Evolutionary conservation across 306 rosid species (phyloP), one percentile per base, ranked within the genome.

Genomic region (Quercus gilva): DNA sequence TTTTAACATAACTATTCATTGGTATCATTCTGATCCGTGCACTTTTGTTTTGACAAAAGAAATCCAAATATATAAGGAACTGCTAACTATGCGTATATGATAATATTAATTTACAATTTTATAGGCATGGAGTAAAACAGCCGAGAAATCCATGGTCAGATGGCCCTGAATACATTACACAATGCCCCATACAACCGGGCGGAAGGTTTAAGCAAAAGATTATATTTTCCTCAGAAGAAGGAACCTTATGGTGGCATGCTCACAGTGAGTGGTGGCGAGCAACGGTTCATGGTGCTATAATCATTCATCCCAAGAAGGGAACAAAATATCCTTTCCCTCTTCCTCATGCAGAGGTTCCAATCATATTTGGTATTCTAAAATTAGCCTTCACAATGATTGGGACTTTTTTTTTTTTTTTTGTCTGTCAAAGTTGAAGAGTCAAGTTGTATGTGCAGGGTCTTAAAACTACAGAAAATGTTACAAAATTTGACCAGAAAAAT

Each of bases 171-270:
- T 85, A 83, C 43, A 83, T 88, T 10, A 88, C 91, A 5, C 91
- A 87, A 49, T 88, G 89, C 5, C 91, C 94, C 5, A 87, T 90
- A 7, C 80, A 76, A 71, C 82, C 89, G 1, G 89, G 87, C 23
- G 80, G 58, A 3, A 84, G 7, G 8, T 90, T 82, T 49, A 86
- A 64, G 3, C 89, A 90, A 14, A 80, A 75, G 31, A 21, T 91
- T 20, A 33, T 80, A 4, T 79, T 87, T 20, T 75, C 96, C 4
- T 20, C 2, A 0, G 91, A 87, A 63, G 90, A 87, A 74, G 92
- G 94, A 5, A 87, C 96, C 41, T 8, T 91, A 3, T 91, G 91
- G 96, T 91, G 96, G 96, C 91, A 91, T 78, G 91, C 90, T 69
- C 96, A 91, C 25, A 87, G 89, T n/a, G 88, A 76, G 12, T 91